Conservation (phyloP, 495 filamentous ascomycete genomes). For the Delitschia confertaspora region DNA sequence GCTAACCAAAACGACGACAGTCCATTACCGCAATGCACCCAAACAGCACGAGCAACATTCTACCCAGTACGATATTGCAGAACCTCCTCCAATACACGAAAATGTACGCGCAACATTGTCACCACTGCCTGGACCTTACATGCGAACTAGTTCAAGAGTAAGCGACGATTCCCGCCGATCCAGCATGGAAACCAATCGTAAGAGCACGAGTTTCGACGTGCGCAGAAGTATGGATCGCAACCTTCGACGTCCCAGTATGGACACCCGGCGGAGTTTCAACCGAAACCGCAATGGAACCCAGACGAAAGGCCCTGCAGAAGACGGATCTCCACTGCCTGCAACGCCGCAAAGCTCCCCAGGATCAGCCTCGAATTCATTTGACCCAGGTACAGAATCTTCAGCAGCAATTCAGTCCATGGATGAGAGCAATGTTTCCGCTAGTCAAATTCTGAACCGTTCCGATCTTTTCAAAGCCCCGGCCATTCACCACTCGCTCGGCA, state of each 20-base stretch:
- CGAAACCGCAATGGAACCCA: conserved; percentile 11
- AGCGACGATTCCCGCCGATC: conserved; percentile 30
- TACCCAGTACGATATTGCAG: conserved; percentile 22
- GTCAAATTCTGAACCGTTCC: conserved; percentile 77
- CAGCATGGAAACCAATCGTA: conserved; percentile 37
- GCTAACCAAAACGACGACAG: too few species aligned
- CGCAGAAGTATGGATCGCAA: conserved; percentile 25
- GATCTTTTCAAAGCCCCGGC: conserved; percentile 87
- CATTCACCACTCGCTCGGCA: conserved; percentile 37
- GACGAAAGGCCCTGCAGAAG: conserved; percentile 6
- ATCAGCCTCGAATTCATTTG: conserved; percentile 67
- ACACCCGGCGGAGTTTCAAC: conserved; percentile 20
- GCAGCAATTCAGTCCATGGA: conserved; percentile 62
- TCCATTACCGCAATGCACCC: too few species aligned
- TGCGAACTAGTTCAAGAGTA: conserved; percentile 32
- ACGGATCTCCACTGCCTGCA: conserved; percentile 38
- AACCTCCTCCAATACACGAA: conserved; percentile 48
- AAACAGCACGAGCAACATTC: background rate
- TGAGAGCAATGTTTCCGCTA: conserved; percentile 68
- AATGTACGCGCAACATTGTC: conserved; percentile 57
- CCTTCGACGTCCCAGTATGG: conserved; percentile 18
- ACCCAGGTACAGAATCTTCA: conserved; percentile 59
- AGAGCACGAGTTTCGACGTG: conserved; percentile 37
- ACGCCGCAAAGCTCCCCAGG: conserved; percentile 61
- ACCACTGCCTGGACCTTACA: conserved; percentile 39